A percentile compares a stretch with the other conserved stretches of the same genome.
Evolutionary conservation across 116 monocot species (phyloP).

Genomic region (Zostera marina): DNA sequence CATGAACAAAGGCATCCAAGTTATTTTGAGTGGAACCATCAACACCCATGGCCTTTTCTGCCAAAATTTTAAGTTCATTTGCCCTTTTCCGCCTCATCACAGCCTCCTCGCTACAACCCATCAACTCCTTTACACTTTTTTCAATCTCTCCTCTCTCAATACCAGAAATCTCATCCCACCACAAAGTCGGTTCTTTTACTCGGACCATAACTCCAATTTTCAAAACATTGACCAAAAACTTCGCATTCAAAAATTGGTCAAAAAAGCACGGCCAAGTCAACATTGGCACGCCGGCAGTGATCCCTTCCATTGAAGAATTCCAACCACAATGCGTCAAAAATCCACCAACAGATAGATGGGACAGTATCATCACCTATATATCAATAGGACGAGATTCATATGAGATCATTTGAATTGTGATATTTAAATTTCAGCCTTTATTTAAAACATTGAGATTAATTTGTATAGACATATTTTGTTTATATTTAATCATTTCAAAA

Average conservation of each 20-base stretch:
- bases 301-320: slow-evolving; percentile 38
- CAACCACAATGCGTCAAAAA: slow-evolving; percentile 48
- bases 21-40: slow-evolving; percentile 7
- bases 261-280: slow-evolving; percentile 21
- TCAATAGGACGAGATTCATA: too few species aligned
- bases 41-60: slow-evolving; percentile 5
- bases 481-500: too few species aligned
- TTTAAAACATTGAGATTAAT: too few species aligned
- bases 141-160: neutral
- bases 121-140: slow-evolving; percentile 4
- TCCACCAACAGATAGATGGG: slow-evolving; percentile 14
- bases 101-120: slow-evolving; percentile 6
- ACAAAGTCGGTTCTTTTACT: neutral
- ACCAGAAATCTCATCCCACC: slow-evolving; percentile 3
- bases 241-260: slow-evolving; percentile 18
- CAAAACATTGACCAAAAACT: slow-evolving; percentile 10
- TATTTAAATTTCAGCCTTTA: too few species aligned
- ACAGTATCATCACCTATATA: slow-evolving; percentile 5
- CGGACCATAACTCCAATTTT: slow-evolving; percentile 2
- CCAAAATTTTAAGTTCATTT: neutral
- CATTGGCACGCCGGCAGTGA: slow-evolving; percentile 32
- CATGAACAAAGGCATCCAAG: slow-evolving; percentile 1
- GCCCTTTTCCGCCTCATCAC: slow-evolving; percentile 11
- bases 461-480: too few species aligned
- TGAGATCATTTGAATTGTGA: too few species aligned